Evolutionary conservation across 2,329 filamentous ascomycete species (phyloP).

Genomic region (Akanthomyces uredinophilus): DNA sequence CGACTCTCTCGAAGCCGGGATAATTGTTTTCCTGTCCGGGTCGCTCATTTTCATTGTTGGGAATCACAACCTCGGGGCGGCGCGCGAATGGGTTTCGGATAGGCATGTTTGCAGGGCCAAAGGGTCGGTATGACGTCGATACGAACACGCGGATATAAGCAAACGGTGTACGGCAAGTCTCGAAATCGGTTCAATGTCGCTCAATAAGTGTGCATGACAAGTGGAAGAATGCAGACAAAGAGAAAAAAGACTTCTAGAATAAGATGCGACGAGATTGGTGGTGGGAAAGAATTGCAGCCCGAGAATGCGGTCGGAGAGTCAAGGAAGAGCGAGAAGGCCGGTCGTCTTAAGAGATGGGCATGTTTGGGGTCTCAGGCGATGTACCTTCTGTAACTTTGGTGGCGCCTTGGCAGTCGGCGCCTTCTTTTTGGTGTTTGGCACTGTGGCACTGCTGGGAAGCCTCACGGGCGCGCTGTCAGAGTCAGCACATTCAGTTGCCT

Average conservation of each 20-base stretch:
- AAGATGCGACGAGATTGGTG: not conserved
- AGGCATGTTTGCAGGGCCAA: slow-evolving; percentile 45
- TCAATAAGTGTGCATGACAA: not conserved
- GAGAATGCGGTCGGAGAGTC: slow-evolving; percentile 1
- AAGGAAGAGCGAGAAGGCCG: not conserved
- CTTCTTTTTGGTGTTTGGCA: not conserved
- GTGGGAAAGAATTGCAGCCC: not conserved
- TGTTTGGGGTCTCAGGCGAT: not conserved
- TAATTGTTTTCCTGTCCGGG: slow-evolving; percentile 31
- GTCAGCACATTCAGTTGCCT: not conserved
- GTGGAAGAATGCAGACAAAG: not conserved
- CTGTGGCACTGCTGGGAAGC: not conserved
- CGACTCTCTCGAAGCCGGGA: slow-evolving; percentile 54
- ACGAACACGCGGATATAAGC: not conserved
- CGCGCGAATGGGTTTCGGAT: slow-evolving; percentile 69
- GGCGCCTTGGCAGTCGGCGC: not conserved
- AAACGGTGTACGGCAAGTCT: not conserved
- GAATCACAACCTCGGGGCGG: slow-evolving; percentile 43
- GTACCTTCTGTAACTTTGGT: not conserved
- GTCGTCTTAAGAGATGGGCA: not conserved
- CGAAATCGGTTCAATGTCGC: no score
- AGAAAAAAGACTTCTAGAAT: not conserved
- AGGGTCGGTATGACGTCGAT: slow-evolving; percentile 10
- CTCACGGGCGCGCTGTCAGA: not conserved
- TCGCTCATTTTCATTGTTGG: slow-evolving; percentile 49